Percentiles rank a stretch among this genome's conserved stretches.
These are phyloP conservation scores for Colletotrichum nymphaeae DNA, from an alignment of 2,329 filamentous ascomycete species.

Conservation along the genomic window DNA sequence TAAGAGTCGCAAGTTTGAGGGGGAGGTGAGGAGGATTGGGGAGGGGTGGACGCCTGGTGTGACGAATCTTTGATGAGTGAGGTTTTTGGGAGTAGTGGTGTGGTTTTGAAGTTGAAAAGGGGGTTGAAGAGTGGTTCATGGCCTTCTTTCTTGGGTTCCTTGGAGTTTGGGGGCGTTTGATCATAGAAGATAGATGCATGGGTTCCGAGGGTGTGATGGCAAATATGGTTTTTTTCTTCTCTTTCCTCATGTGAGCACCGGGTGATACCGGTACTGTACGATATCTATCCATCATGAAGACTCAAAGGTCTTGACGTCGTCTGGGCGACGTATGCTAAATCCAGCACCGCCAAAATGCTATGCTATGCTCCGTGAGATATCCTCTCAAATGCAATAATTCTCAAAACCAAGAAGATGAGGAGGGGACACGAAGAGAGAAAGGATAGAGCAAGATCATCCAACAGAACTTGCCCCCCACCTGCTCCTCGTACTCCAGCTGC, in stretches of 20 bases:
- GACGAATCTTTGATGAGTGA: constrained; percentile 61
- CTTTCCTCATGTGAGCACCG: constrained; percentile 1
- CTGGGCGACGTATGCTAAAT: background rate
- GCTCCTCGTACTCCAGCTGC: background rate
- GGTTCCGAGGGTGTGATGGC: background rate
- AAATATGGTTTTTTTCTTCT: background rate
- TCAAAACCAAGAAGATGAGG: background rate
- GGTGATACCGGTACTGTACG: background rate
- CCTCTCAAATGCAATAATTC: background rate
- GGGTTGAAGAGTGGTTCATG: background rate
- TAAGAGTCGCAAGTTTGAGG: constrained; percentile 81
- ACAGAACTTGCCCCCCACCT: background rate
- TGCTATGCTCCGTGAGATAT: constrained; percentile 22
- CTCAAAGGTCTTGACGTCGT: constrained; percentile 23
- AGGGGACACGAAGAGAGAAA: background rate
- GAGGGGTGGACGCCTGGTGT: constrained; percentile 85
- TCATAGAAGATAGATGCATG: background rate
- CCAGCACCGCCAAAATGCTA: constrained; percentile 32
- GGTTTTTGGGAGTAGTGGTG: background rate
- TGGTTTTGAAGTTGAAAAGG: background rate
- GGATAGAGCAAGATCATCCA: background rate
- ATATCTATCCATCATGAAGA: constrained; percentile 5
- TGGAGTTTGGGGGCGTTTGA: constrained; percentile 16
- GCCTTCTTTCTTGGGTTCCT: background rate
- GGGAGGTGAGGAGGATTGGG: constrained; percentile 87